Evolutionary conservation across 495 filamentous ascomycete genomes (phyloP).

Genomic region (Apiosordaria backusii): DNA sequence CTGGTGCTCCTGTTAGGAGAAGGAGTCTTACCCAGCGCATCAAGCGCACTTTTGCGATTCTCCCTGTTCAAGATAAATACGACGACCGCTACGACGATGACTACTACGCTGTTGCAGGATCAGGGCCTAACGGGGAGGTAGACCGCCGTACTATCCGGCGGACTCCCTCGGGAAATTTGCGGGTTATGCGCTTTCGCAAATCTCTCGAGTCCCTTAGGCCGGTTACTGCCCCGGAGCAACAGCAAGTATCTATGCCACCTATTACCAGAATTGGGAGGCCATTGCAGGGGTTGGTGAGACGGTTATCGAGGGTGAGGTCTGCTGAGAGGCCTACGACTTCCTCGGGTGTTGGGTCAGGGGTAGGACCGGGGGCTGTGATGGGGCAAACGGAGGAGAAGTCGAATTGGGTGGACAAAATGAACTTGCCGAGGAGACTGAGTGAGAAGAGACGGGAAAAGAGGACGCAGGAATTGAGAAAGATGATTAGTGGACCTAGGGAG

Average conservation of each 20-base stretch:
- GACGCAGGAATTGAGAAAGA: constrained; percentile 61
- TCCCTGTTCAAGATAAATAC: constrained; percentile 40
- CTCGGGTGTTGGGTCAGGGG: constrained; percentile 1
- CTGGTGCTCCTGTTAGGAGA: constrained; percentile 45
- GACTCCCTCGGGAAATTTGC: constrained; percentile 47
- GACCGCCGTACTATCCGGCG: constrained; percentile 50
- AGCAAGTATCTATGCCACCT: constrained; percentile 14
- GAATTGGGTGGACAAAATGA: constrained; percentile 38
- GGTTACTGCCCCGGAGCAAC: constrained; percentile 14
- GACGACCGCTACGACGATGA: constrained; percentile 32
- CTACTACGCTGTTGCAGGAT: constrained; percentile 30
- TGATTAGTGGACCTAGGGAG: constrained; percentile 55
- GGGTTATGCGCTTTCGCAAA: constrained; percentile 47
- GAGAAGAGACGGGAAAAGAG: constrained; percentile 62
- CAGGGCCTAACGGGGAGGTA: constrained; percentile 29
- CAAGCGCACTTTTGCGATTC: constrained; percentile 51
- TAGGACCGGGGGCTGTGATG: background rate
- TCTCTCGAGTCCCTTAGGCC: constrained; percentile 39
- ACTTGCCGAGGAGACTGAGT: constrained; percentile 53
- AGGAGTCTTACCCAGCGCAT: constrained; percentile 47
- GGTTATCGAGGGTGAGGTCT: background rate
- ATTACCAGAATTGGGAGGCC: background rate
- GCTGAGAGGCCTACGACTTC: constrained; percentile 6
- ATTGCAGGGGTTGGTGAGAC: background rate
- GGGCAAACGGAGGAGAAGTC: constrained; percentile 28